Percentiles rank a stretch among this genome's conserved stretches.
Conservation (phyloP, 2,329 filamentous ascomycete species). For the Clonostachys solani region DNA sequence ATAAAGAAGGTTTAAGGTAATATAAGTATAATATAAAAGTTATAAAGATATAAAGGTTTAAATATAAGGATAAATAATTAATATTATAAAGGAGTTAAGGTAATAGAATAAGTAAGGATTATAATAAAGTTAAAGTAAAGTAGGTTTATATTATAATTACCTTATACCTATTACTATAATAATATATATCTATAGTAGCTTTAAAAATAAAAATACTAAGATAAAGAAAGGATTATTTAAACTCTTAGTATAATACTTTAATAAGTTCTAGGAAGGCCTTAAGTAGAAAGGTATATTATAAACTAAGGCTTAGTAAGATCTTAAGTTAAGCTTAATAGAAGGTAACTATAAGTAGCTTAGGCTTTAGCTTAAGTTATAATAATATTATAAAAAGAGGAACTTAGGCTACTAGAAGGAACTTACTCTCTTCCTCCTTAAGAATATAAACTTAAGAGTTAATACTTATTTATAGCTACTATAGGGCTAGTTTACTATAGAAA, state of each 20-base stretch:
- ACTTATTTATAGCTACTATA: too few relatives aligned
- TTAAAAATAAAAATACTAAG: not conserved
- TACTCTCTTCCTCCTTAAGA: too few relatives aligned
- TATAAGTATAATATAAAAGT: not conserved
- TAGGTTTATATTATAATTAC: not conserved
- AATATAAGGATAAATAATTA: not conserved
- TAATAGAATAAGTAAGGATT: not conserved
- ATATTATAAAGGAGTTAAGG: not conserved
- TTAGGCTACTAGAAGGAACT: too few relatives aligned
- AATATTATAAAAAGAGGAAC: not conserved
- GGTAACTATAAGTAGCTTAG: not conserved
- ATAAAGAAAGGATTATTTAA: not conserved
- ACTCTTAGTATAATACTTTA: not conserved
- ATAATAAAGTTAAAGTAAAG: not conserved
- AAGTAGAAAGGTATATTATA: not conserved
- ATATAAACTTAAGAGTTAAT: too few relatives aligned
- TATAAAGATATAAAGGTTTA: not conserved
- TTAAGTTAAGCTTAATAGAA: too few relatives aligned
- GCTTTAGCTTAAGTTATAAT: not conserved
- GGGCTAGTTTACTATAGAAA: too few relatives aligned
- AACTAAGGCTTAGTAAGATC: not conserved
- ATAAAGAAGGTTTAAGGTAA: too few relatives aligned
- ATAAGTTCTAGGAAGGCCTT: not conserved
- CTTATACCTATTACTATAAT: not conserved
- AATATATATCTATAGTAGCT: not conserved